phyloP scores from a whole-genome alignment of 1,284 basidiomycete species.

The Sporisorium scitamineum region DNA sequence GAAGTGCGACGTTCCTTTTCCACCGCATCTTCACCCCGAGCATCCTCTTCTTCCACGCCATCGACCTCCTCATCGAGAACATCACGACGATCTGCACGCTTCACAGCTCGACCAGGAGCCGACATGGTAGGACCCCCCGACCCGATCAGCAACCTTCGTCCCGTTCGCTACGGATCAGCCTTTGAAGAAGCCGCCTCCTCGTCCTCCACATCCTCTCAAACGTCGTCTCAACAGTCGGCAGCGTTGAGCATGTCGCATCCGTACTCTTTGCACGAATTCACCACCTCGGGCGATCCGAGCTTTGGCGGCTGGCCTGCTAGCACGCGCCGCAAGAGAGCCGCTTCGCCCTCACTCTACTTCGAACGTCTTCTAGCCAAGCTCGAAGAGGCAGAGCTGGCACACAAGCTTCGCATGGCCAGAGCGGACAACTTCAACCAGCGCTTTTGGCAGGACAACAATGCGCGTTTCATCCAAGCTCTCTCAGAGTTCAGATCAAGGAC shows the following conservation, averaged over 20 bases:
- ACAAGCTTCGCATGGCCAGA: slow-evolving; percentile 54
- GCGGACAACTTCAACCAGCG: slow-evolving; percentile 66
- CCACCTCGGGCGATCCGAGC: slow-evolving; percentile 23
- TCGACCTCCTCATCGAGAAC: slow-evolving; percentile 5
- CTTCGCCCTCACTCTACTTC: slow-evolving; percentile 42
- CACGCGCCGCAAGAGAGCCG: not conserved
- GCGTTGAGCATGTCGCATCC: slow-evolving; percentile 53
- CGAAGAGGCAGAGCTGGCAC: slow-evolving; percentile 61
- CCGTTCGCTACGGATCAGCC: slow-evolving; percentile 59
- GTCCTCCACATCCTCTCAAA: slow-evolving; percentile 3
- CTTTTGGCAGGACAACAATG: slow-evolving; percentile 68
- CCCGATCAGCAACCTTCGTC: slow-evolving; percentile 62
- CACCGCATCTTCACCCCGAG: not conserved
- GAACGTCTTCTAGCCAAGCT: slow-evolving; percentile 47
- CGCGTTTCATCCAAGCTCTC: slow-evolving; percentile 58
- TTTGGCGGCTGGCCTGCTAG: slow-evolving; percentile 1
- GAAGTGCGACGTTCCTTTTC: not conserved
- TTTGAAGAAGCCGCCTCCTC: slow-evolving; percentile 34
- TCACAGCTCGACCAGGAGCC: slow-evolving; percentile 39
- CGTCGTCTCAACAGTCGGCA: slow-evolving; percentile 10
- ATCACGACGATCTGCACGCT: slow-evolving; percentile 39
- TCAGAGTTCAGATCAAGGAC: slow-evolving; percentile 46
- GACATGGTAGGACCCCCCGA: slow-evolving; percentile 63
- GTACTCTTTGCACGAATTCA: slow-evolving; percentile 65
- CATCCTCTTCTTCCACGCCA: not conserved